phyloP scores from a whole-genome alignment of 2,329 filamentous ascomycete species.

The Cladorrhinum sp. region DNA sequence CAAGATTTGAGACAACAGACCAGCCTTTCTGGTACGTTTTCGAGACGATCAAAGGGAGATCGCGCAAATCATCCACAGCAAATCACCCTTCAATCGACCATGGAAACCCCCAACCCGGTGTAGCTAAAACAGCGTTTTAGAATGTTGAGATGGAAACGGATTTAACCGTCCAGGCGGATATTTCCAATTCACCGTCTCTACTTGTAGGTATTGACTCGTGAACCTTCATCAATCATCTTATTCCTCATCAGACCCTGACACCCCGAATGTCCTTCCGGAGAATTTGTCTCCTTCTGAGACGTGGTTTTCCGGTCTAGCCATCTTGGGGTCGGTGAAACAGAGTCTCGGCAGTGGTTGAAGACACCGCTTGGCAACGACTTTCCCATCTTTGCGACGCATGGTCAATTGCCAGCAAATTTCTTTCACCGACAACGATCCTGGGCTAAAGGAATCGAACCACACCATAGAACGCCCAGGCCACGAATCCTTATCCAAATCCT shows the following conservation, averaged over 20 bases:
- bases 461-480: too few species aligned
- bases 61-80: conserved; percentile 19
- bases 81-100: conserved; percentile 1
- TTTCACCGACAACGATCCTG: background rate
- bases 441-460: background rate
- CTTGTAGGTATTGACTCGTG: conserved; percentile 1
- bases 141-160: conserved; percentile 12
- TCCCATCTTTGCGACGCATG: background rate
- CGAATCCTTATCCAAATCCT: background rate
- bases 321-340: conserved; percentile 12
- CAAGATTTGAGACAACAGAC: conserved; percentile 11
- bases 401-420: background rate
- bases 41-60: conserved; percentile 25
- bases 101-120: conserved; percentile 6
- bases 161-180: conserved; percentile 26
- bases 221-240: background rate
- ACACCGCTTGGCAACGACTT: conserved; percentile 14
- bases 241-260: background rate
- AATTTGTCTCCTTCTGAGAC: conserved; percentile 27
- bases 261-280: conserved; percentile 4
- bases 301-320: conserved; percentile 4
- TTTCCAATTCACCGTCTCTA: conserved; percentile 7
- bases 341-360: conserved; percentile 16
- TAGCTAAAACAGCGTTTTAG: conserved; percentile 23
- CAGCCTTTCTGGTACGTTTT: conserved; percentile 17